These are phyloP conservation scores for Puya raimondii DNA, from an alignment of 176 grass and related monocot species.

Conservation along the genomic window DNA sequence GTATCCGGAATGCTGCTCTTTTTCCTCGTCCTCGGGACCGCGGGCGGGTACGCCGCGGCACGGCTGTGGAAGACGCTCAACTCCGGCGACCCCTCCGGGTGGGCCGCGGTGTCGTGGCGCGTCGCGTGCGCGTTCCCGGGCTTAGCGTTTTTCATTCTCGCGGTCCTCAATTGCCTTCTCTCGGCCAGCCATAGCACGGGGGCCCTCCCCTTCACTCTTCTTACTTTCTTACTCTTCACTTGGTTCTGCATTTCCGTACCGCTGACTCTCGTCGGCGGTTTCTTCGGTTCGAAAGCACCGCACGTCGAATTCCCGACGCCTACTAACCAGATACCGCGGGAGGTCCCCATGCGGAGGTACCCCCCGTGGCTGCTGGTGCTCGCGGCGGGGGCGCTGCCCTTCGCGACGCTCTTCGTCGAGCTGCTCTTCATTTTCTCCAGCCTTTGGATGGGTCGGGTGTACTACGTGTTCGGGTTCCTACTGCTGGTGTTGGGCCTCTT, in stretches of 20 bases:
- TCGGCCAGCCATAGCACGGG: slow-evolving; percentile 65
- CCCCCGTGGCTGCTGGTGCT: slow-evolving; percentile 50
- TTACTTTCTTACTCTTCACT: slow-evolving; percentile 32
- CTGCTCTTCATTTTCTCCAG: slow-evolving; percentile 79
- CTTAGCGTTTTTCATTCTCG: slow-evolving; percentile 35
- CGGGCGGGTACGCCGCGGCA: slow-evolving; percentile 42
- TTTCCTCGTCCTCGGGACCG: slow-evolving; percentile 40
- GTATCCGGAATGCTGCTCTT: slow-evolving; percentile 53
- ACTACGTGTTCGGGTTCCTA: slow-evolving; percentile 70
- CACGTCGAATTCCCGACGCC: slow-evolving; percentile 46
- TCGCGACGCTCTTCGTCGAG: slow-evolving; percentile 72
- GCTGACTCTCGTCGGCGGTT: slow-evolving; percentile 43
- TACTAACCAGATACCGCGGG: slow-evolving; percentile 38
- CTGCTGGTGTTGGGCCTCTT: slow-evolving; percentile 48
- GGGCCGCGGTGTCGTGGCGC: slow-evolving; percentile 42
- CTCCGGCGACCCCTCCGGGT: slow-evolving; percentile 30
- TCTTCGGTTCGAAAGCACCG: slow-evolving; percentile 22
- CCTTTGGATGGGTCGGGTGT: slow-evolving; percentile 56
- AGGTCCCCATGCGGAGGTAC: slow-evolving; percentile 31
- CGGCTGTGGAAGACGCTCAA: slow-evolving; percentile 37
- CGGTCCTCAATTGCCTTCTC: slow-evolving; percentile 45
- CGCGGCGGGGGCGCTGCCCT: slow-evolving; percentile 40
- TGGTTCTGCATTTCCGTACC: slow-evolving; percentile 68
- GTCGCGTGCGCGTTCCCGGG: slow-evolving; percentile 36
- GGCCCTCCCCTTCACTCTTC: slow-evolving; percentile 36